Evolutionary conservation across 495 filamentous ascomycete genomes (phyloP), one percentile per base, ranked within the genome.

Genomic region (Mycothermus thermophilus): DNA sequence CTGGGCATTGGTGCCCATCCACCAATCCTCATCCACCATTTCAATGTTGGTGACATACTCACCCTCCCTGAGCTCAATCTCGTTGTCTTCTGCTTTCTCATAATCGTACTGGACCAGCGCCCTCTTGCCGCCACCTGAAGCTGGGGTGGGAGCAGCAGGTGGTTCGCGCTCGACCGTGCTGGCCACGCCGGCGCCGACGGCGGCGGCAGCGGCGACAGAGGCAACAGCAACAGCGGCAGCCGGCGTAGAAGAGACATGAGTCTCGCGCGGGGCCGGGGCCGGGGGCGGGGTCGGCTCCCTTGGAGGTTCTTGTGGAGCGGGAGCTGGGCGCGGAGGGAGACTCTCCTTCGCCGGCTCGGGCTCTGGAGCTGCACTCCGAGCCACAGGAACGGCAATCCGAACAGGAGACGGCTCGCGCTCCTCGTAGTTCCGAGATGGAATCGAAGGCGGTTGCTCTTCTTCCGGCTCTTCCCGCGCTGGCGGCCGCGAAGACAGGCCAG

Each of bases 11-110:
- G 75, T 75, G 8, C 90, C 90, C 69, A 90, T 77, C 90, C 90
- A 99, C 90, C 90, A 99, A 52, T 96, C 88, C 30, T 73, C 71
- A 42, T 97, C 92, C 2, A 97, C 85, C 84, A 93, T 92, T 29
- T 99, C 85, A 49, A 99, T 93, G 42, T 94, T 76, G n/a, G 77
- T 87, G 23, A 99, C 78, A 45, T 77, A 74, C 37, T 93, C 84
- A 12, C 86, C 85, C 57, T 99, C 90, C n/a, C 65, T 66, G 3
- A 99, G 66, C 37, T 93, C 83, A 27, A 96, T 64, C 54, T 99
- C 90, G 51, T 99, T 99, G 37, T 93, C 84, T 57, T 99, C 90
- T 3, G 83, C 85, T 52, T 87, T 94, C 41, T 94, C 87, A 45
- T 99, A 99, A 50, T 99, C 92, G 54, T 84, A 99, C 41, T 92